phyloP scores from a whole-genome alignment of 2,329 filamentous ascomycete species.

The Aspergillus hiratsukae region DNA sequence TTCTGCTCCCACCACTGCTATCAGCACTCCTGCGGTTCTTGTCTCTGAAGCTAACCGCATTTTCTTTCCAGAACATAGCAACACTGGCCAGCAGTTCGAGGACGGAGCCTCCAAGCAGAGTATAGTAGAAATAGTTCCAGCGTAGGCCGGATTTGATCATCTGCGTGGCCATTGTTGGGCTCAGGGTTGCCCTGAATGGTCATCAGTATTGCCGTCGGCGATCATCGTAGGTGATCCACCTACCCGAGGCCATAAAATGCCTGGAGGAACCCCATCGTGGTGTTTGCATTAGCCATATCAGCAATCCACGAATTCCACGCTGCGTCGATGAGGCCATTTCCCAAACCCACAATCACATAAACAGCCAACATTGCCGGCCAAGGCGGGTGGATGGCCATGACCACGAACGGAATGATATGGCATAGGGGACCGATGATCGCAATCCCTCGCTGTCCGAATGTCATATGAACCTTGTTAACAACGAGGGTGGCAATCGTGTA shows the following conservation, averaged over 20 bases:
- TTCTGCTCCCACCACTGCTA: slow-evolving; percentile 2
- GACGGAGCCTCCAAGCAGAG: slow-evolving; percentile 5
- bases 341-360: slow-evolving; percentile 34
- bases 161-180: slow-evolving; percentile 7
- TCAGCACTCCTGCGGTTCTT: slow-evolving; percentile 5
- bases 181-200: slow-evolving; percentile 6
- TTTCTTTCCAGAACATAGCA: slow-evolving; percentile 9
- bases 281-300: slow-evolving; percentile 67
- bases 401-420: slow-evolving; percentile 27
- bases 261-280: slow-evolving; percentile 68
- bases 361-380: slow-evolving; percentile 32
- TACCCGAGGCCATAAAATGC: slow-evolving; percentile 65
- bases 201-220: neutral
- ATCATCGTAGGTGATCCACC: neutral
- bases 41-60: slow-evolving; percentile 2
- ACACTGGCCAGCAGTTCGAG: slow-evolving; percentile 4
- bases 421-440: slow-evolving; percentile 52
- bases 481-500: slow-evolving; percentile 45
- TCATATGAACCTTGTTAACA: slow-evolving; percentile 42
- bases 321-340: slow-evolving; percentile 42
- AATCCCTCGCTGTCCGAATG: slow-evolving; percentile 65
- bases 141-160: slow-evolving; percentile 9
- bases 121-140: slow-evolving; percentile 10
- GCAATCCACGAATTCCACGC: slow-evolving; percentile 61
- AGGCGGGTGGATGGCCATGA: slow-evolving; percentile 29